These are phyloP conservation scores for Tuber umbilicatum DNA, from an alignment of 495 filamentous ascomycete species.

Conservation along the genomic window DNA sequence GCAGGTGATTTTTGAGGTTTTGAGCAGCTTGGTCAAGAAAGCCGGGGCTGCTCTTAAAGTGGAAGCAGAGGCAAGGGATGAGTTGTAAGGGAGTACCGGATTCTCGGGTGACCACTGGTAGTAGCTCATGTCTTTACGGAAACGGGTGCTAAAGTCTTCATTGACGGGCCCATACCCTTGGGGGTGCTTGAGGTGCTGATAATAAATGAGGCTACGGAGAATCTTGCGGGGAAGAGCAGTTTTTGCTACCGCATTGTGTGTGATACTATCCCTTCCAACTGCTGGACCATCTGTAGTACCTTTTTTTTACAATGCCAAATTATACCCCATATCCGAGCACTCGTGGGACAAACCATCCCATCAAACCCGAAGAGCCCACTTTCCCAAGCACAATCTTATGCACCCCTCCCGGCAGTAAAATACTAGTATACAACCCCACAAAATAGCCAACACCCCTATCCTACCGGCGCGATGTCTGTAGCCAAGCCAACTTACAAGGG, in stretches of 20 bases:
- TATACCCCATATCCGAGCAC: background rate
- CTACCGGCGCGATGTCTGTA: no score
- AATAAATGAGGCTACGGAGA: background rate
- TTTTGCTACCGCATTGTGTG: background rate
- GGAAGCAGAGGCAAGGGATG: background rate
- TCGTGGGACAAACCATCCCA: background rate
- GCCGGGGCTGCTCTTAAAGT: background rate
- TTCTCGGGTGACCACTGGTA: background rate
- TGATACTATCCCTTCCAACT: background rate
- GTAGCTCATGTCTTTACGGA: background rate
- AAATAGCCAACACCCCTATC: no score
- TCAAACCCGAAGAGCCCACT: background rate
- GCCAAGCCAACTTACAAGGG: no score
- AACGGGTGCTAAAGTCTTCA: background rate
- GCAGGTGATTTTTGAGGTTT: constrained; percentile 73
- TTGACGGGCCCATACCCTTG: background rate
- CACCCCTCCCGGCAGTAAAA: no score
- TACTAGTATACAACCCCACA: no score
- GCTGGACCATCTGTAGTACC: background rate
- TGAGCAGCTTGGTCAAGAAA: constrained; percentile 71
- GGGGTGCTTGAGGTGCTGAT: background rate
- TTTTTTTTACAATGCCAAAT: background rate
- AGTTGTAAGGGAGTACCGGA: background rate
- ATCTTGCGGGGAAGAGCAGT: background rate
- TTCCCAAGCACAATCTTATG: background rate